Evolutionary conservation across 345 rosid genomes (phyloP).

Genomic region (Aethionema arabicum): DNA sequence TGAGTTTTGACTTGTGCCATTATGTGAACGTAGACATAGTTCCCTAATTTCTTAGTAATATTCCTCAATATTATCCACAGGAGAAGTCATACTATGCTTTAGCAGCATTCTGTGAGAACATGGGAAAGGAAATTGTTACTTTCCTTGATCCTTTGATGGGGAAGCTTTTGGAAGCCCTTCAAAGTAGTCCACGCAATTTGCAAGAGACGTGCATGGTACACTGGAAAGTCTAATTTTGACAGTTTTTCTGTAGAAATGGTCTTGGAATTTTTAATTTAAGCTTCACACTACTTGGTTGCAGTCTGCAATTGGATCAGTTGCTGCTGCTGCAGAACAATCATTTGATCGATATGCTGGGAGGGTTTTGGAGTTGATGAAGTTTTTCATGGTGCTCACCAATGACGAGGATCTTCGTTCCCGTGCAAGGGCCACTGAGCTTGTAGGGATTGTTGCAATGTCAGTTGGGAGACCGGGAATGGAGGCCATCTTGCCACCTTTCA

Average conservation of each 20-base stretch:
- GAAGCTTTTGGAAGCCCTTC: conserved; percentile 80
- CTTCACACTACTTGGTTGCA: conserved; percentile 41
- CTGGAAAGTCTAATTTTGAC: conserved; percentile 15
- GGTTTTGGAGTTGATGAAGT: conserved; percentile 85
- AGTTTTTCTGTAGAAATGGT: conserved; percentile 12
- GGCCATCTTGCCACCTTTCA: conserved; percentile 74
- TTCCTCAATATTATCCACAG: conserved; percentile 40
- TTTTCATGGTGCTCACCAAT: conserved; percentile 85
- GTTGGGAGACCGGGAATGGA: conserved; percentile 86
- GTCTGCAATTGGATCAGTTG: conserved; percentile 99
- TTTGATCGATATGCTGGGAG: conserved; percentile 94
- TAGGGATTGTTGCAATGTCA: conserved; percentile 98
- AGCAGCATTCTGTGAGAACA: conserved; percentile 98
- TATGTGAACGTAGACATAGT: conserved; percentile 11
- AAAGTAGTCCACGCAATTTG: conserved; percentile 79
- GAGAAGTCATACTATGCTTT: conserved; percentile 97
- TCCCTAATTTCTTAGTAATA: conserved; percentile 5
- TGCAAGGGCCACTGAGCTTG: conserved; percentile 98
- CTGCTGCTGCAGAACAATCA: conserved; percentile 97
- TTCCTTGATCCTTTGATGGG: conserved; percentile 91
- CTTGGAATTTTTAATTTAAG: conserved; percentile 8
- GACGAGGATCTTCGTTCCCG: conserved; percentile 94
- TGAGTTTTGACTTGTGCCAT: background rate
- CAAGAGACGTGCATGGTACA: conserved; percentile 99
- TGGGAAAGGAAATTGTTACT: conserved; percentile 94